Evolutionary conservation across 768 basidiomycete genomes (phyloP), one percentile per base, ranked within the genome.

Genomic region (Paxillus rubicundulus): DNA sequence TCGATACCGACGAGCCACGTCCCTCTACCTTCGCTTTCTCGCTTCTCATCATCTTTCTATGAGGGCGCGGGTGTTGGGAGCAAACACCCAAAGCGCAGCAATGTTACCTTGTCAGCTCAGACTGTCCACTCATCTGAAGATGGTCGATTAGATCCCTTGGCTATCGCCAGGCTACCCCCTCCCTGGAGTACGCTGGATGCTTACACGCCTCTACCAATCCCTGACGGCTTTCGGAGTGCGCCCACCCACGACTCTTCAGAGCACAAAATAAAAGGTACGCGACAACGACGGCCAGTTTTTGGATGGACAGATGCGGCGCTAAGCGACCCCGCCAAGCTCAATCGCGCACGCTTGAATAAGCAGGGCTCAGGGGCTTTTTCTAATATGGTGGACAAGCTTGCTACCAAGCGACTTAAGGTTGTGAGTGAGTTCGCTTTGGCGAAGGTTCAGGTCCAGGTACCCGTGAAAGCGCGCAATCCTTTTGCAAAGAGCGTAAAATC

Each of bases 261-360:
- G 27, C 14, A 14, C 14, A 12, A 17, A 28, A 6, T 12, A 37
- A 53, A 27, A 42, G 16, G 10, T 14, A 6, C 39, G 9, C 50
- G 21, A 30, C 46, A 3, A 43, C 33, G 18, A 4, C 40, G 30
- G 10, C 52, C 52, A 17, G 39, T 28, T 18, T 0, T 48, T 20
- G 30, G 30, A 32, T 39, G 45, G 38, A 27, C 52, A 41, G 52
- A 47, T 9, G 55, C 52, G 14, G 10, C 55, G 5, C 52, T 56
- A 4, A 38, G 49, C 27, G 39, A 40, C 10, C 48, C 53, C 20
- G 55, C 59, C 42, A 48, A 53, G 38, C 47, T 68, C 3, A 62
- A 64, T 53, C 68, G 36, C 36, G 10, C 52, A n/a, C 66, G 68
- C 45, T 41, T 70, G 49, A 60, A 43, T 48, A 70, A 61, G 47